A percentile compares a stretch with the other conserved stretches of the same genome.
phyloP scores from a whole-genome alignment of 805 yeast genomes.

The Candida sonorensis region DNA sequence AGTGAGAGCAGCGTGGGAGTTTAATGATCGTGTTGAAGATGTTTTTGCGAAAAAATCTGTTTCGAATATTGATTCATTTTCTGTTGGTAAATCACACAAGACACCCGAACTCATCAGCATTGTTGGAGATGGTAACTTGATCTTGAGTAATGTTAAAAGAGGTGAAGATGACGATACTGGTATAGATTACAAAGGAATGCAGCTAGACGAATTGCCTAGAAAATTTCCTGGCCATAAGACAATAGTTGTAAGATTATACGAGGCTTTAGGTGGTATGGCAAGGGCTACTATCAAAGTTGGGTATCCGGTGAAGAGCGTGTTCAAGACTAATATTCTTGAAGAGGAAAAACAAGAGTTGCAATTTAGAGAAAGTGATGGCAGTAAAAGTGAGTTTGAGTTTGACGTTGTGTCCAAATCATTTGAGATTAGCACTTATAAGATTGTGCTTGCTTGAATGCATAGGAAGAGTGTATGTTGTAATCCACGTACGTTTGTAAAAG shows the following conservation, averaged over 20 bases:
- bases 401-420: slow-evolving; percentile 57
- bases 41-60: slow-evolving; percentile 6
- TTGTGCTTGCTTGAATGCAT: slow-evolving; percentile 27
- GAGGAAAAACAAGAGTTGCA: slow-evolving; percentile 37
- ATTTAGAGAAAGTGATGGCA: too few species aligned
- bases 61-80: slow-evolving; percentile 2
- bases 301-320: slow-evolving; percentile 39
- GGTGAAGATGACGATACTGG: slow-evolving; percentile 74
- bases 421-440: slow-evolving; percentile 63
- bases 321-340: slow-evolving; percentile 55
- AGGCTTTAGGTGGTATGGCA: slow-evolving; percentile 77
- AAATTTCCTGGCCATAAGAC: slow-evolving; percentile 39
- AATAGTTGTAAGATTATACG: slow-evolving; percentile 72
- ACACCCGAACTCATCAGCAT: slow-evolving; percentile 19
- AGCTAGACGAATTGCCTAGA: slow-evolving; percentile 36
- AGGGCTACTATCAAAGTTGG: slow-evolving; percentile 43
- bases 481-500: too few species aligned
- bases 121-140: slow-evolving; percentile 50
- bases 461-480: too few species aligned
- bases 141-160: slow-evolving; percentile 75
- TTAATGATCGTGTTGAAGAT: slow-evolving; percentile 48
- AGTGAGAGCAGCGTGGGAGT: slow-evolving; percentile 70
- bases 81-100: too few species aligned
- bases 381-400: slow-evolving; percentile 22
- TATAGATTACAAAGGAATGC: slow-evolving; percentile 25